Conservation (phyloP, 805 yeast species). For the Candida montana region DNA sequence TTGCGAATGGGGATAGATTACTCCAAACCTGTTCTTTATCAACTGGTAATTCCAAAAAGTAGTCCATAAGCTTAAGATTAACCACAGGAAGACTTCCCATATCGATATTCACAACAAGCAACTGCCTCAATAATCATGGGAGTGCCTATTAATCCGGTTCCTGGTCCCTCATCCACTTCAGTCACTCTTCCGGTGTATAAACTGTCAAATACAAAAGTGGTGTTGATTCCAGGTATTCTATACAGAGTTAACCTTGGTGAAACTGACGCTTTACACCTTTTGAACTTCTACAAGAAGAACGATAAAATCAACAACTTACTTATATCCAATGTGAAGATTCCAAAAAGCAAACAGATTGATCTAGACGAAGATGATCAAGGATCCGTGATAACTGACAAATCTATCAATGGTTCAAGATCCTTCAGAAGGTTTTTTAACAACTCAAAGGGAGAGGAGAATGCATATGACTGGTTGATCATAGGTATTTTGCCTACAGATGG, state of each 20-base stretch:
- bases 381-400: conserved; percentile 8
- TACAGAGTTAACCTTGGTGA: conserved; percentile 51
- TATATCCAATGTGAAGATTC: conserved; percentile 13
- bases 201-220: conserved; percentile 25
- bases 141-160: not conserved
- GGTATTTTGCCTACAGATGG: conserved; percentile 23
- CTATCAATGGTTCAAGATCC: conserved; percentile 15
- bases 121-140: conserved; percentile 1
- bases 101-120: no score
- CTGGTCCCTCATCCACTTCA: not conserved
- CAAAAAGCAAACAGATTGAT: not conserved
- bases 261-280: conserved; percentile 41
- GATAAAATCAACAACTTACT: conserved; percentile 18
- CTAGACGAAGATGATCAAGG: not conserved
- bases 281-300: conserved; percentile 34
- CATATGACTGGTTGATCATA: conserved; percentile 24
- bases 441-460: conserved; percentile 15
- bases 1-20: not conserved
- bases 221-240: conserved; percentile 57
- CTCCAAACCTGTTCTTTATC: no score
- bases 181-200: conserved; percentile 20
- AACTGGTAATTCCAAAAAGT: no score
- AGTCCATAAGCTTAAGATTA: no score
- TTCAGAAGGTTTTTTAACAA: conserved; percentile 21
- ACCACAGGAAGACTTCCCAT: no score